Base-by-base conservation (phyloP, 2,329 filamentous ascomycete genomes). In the Aspergillus pseudotamarii region DNA sequence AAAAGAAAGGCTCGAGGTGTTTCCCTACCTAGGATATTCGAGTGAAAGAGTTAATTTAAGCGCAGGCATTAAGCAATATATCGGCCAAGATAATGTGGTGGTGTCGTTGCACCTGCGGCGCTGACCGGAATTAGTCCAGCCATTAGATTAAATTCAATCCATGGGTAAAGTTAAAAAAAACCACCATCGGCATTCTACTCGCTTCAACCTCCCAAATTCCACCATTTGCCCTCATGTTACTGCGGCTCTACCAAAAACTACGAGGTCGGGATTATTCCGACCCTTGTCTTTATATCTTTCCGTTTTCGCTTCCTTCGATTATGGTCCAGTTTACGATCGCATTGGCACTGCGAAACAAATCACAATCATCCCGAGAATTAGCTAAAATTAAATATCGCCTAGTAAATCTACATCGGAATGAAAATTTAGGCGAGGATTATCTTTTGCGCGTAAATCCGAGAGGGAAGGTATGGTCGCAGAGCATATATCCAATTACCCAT, bases 251-350 rank as follows among this genome's bases (percentile, higher is more conserved):
- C 19, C 48, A 34, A 21, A 51, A 32, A 6, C 19, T 51, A 21
- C 48, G 48, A 32, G 48, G 48, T n/a, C 16, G 26, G 19, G 6
- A 51, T 32, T 3, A 8, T 10, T 32, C 48, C 28, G 9, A 21
- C 32, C 58, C 61, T 1, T 65, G 60, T 55, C 58, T 65, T 21
- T 63, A 63, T 34, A 21, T 58, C 14, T 65, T 63, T 32, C 63
- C 63, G 10, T 65, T 65, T 23, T 57, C 58, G 4, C 57, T 65
- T 10, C 38, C 53, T 30, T 63, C 46, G 5, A 58, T 65, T 21
- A 59, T 61, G 12, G 63, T 63, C n/a, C 63, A 53, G 10, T 63
- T 65, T 23, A 60, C 63, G 41, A 58, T 65, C 32, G 54, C 46
- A 0, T n/a, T 65, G 6, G 63, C 63, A n/a, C n/a, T 65, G 57